Base-by-base conservation (phyloP, 2,329 filamentous ascomycete species). In the Trichoderma sp. region DNA sequence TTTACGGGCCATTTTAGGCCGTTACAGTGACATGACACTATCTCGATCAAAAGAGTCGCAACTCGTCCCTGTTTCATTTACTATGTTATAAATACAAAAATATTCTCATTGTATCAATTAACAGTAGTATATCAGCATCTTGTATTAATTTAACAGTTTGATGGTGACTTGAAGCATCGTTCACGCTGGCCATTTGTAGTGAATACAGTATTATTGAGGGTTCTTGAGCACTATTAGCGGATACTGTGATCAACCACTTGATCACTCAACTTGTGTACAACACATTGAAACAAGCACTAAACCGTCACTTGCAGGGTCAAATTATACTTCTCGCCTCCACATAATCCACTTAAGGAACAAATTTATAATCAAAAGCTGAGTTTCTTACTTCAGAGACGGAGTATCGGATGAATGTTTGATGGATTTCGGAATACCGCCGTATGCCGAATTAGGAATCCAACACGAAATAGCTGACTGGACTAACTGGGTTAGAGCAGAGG, bases 11-110 rank as follows among this genome's bases (percentile, higher is more conserved):
- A 14, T 27, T 24, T n/a, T 21, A 29, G 24, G 38, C 64, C 41
- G 69, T 53, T 16, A 72, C 59, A 56, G 53, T 72, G 59, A 53
- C 59, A 64, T 35, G 69, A 27, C 8, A 7, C 11, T 21, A 45
- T 29, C 24, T 50, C 21, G 53, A 6, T 50, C 9, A 35, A 53
- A 27, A 14, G 16, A 50, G 27, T 2, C 16, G 11, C 12, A 45
- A 11, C 6, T 63, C 11, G 14, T 35, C 0, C 5, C 29, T 4
- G 2, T 4, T 33, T 21, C 4, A 6, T 21, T 2, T 1, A 14
- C 3, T 63, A 1, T 14, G 0, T 24, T 6, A 24, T 21, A 11
- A 4, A 24, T 21, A 3, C n/a, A 53, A 0, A 53, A 5, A 6
- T 2, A 5, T 53, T 0, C 2, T 6, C 9, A 11, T 53, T 6